Base-by-base conservation (phyloP, 148 eudicot genomes). In the Cornus kousa region DNA sequence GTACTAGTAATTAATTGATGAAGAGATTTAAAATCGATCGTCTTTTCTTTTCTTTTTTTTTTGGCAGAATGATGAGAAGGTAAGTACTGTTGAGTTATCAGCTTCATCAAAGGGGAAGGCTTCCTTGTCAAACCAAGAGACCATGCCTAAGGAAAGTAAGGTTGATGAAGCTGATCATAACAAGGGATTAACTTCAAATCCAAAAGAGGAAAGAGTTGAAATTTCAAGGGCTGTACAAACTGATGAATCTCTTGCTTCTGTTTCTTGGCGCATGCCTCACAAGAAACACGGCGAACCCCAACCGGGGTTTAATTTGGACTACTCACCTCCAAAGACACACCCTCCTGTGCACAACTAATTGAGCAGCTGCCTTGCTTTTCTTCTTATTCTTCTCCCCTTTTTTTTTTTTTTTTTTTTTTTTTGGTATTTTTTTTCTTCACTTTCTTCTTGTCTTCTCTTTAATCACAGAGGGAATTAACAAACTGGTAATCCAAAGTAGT, bases 301-400 rank as follows among this genome's bases (percentile, higher is more conserved):
- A 77, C 81, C 87, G 5, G 87, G 82, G 74, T 88, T 84, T 76
- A 77, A 86, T 77, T 55, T 81, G 69, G 94, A 90, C 40, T 90
- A 90, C 78, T 81, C 86, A 57, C 87, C 88, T 16, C 91, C 94
- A 4, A 84, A 71, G 82, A 86, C 87, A 23, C 91, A 90, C 67
- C 94, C 94, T 74, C 87, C 89, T 4, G 72, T 46, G 48, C 92
- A 91, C 80, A 91, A 91, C 75, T 91, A 78, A 80, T 46, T 28
- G 28, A 28, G 28, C 28, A 28, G 28, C 28, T 28, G 28, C 28
- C 28, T 28, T 28, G 28, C 28, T 28, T 28, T 28, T 28, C 28
- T 28, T 28, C 33, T 32, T 6, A 4, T 1, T 2, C 31, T 33
- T 13, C 22, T 2, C 53, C 5, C 12, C 23, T 33, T 9, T 17